Conservation (phyloP, 495 filamentous ascomycete species). For the Penicillium bovifimosum region DNA sequence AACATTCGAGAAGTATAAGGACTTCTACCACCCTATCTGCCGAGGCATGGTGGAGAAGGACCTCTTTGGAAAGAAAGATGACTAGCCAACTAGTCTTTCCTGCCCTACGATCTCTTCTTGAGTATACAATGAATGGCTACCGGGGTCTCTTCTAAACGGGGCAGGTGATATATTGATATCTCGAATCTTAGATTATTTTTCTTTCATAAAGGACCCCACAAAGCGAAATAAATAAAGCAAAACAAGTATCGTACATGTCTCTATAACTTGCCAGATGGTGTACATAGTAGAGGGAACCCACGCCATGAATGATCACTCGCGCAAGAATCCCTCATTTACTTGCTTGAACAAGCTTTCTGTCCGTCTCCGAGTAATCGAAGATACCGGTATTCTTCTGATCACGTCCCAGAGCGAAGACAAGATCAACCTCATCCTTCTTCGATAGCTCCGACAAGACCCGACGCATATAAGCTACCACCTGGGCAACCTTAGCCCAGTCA, state of each 20-base stretch:
- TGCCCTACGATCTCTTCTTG: neutral
- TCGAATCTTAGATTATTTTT: no score
- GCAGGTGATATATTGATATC: no score
- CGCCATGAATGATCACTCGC: neutral
- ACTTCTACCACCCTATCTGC: constrained; percentile 96
- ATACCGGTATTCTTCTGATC: constrained; percentile 21
- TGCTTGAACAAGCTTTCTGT: constrained; percentile 31
- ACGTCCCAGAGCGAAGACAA: constrained; percentile 33
- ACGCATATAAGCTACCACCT: constrained; percentile 75
- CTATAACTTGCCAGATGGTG: constrained; percentile 1
- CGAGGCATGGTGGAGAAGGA: constrained; percentile 79
- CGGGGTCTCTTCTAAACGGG: neutral
- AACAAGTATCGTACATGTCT: constrained; percentile 22
- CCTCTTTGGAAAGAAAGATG: constrained; percentile 48
- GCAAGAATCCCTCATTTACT: constrained; percentile 14
- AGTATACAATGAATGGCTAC: constrained; percentile 2
- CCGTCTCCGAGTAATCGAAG: constrained; percentile 32
- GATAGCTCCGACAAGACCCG: constrained; percentile 58
- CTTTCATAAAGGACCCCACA: neutral
- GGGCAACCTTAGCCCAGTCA: constrained; percentile 64
- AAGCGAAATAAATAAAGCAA: constrained; percentile 3
- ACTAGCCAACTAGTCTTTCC: neutral
- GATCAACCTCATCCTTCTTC: constrained; percentile 53
- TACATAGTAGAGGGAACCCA: neutral
- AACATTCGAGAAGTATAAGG: constrained; percentile 80